A percentile compares a stretch with the other conserved stretches of the same genome.
Conservation (phyloP, 106 monocot species). For the Vanilla planifolia region DNA sequence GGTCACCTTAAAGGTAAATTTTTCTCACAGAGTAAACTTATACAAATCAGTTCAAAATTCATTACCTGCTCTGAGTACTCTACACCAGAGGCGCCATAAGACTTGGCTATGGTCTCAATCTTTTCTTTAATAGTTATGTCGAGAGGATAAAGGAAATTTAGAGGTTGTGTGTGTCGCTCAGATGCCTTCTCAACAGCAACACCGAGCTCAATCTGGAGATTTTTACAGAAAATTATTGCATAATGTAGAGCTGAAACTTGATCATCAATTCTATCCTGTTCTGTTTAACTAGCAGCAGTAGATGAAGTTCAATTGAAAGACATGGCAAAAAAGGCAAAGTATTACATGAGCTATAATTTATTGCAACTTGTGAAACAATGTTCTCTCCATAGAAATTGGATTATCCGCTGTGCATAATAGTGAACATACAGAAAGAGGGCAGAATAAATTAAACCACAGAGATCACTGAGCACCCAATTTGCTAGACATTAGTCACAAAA, state of each 20-base stretch:
- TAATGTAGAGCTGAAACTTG: neutral
- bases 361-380: too few species aligned
- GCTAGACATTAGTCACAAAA: too few species aligned
- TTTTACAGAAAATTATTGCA: neutral
- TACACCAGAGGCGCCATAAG: constrained; percentile 85
- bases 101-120: constrained; percentile 90
- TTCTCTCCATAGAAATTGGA: too few species aligned
- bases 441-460: too few species aligned
- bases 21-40: neutral
- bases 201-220: constrained; percentile 87
- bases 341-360: too few species aligned
- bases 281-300: neutral
- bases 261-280: too few species aligned
- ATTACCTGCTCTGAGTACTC: constrained; percentile 98
- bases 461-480: too few species aligned
- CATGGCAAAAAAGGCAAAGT: too few species aligned
- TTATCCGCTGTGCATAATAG: too few species aligned
- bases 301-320: neutral
- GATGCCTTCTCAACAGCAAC: constrained; percentile 91
- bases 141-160: constrained; percentile 85
- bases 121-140: constrained; percentile 84
- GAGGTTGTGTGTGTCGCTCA: constrained; percentile 47
- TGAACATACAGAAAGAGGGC: too few species aligned
- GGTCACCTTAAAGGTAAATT: neutral
- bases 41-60: too few species aligned